Evolutionary conservation across 352 stramenopile species (phyloP), one percentile per base, ranked within the genome.

Genomic region (Plasmopara muralis): DNA sequence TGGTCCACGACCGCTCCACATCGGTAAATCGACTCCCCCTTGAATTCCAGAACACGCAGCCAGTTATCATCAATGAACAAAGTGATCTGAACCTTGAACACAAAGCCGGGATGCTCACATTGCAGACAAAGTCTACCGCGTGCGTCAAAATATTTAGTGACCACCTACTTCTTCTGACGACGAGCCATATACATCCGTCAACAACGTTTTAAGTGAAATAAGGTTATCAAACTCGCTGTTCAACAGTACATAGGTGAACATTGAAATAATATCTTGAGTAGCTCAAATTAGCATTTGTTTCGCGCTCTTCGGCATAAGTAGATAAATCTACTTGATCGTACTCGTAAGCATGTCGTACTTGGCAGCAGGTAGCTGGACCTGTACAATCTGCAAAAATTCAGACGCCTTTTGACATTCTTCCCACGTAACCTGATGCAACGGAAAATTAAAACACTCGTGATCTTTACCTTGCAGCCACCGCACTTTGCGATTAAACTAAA

Each of bases 1-100:
- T 86, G 72, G 10, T 88, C 74, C 16, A 92, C 71, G 18, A 93
- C 64, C 0, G 82, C 84, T 39, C 84, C 84, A 47, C 89, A 92
- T 3, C 80, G 75, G 53, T 95, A 95, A 5, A 81, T 92, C 16
- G 73, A 77, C 48, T 95, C 84, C 20, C 80, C 64, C 47, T 93
- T 82, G 37, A 95, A 83, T 28, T 89, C 84, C 20, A 95, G 61
- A 1, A 89, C 75, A 39, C 74, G 73, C 2, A 71, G 69, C 84
- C 84, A 95, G 38, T 93, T 80, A 4, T 78, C 80, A 42, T 95
- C 84, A 53, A 95, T 91, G 12, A 82, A 87, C 3, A 95, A 66
- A n/a, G 80, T 89, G 50, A 93, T 87, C 53, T 93, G 82, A 47
- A 93, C 84, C 53, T 87, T 90, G 69, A 95, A 93, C 30, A 95